Evolutionary conservation across 192 early-diverging fungal species (phyloP).

Genomic region (Mortierella hygrophila): DNA sequence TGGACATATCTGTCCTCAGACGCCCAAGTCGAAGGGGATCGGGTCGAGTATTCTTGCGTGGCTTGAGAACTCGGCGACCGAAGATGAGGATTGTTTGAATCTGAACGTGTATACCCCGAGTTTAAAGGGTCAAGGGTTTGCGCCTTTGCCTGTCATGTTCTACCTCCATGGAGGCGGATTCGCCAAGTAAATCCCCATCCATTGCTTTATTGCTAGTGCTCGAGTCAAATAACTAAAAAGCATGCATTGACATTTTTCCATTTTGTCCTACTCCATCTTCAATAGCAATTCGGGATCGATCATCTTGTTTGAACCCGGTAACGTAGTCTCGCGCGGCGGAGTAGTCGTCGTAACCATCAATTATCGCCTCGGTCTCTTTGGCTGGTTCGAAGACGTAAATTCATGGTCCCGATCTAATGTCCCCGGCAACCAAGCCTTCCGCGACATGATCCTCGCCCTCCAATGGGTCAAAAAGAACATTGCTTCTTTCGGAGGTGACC

Average conservation of each 20-base stretch:
- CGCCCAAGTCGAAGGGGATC: slow-evolving; percentile 13
- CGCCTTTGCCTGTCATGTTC: slow-evolving; percentile 34
- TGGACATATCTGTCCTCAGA: slow-evolving; percentile 35
- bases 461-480: slow-evolving; percentile 71
- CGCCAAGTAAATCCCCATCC: slow-evolving; percentile 10
- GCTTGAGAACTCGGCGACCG: slow-evolving; percentile 31
- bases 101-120: slow-evolving; percentile 53
- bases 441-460: slow-evolving; percentile 67
- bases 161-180: slow-evolving; percentile 50
- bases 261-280: not conserved
- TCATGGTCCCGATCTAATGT: slow-evolving; percentile 9
- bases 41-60: slow-evolving; percentile 3
- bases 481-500: slow-evolving; percentile 68
- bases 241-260: not conserved
- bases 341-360: slow-evolving; percentile 57
- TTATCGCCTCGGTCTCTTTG: slow-evolving; percentile 50
- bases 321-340: slow-evolving; percentile 44
- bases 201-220: not conserved
- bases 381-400: slow-evolving; percentile 28
- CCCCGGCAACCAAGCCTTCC: slow-evolving; percentile 52
- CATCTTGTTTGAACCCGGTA: slow-evolving; percentile 44
- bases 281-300: slow-evolving; percentile 38
- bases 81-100: slow-evolving; percentile 50
- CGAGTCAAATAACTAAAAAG: not conserved
- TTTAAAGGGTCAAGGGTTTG: slow-evolving; percentile 17